Conservation (phyloP, 2,329 filamentous ascomycete genomes). For the Penicillium sp. region DNA sequence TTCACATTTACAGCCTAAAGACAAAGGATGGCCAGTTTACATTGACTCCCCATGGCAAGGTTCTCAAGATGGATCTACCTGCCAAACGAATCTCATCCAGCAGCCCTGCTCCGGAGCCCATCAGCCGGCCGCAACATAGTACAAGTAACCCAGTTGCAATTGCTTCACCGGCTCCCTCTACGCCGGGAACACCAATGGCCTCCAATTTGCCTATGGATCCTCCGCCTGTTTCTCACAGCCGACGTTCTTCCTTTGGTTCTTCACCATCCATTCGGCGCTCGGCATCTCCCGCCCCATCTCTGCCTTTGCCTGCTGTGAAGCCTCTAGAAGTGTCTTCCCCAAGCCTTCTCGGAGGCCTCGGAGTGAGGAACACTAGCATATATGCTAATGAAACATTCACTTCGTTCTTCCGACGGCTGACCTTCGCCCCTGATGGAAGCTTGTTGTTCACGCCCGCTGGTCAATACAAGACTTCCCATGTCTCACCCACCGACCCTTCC, state of each 20-base stretch:
- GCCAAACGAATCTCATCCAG: constrained; percentile 84
- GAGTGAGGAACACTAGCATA: constrained; percentile 80
- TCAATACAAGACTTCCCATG: constrained; percentile 82
- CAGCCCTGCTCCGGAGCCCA: constrained; percentile 83
- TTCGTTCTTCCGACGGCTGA: constrained; percentile 91
- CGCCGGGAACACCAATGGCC: constrained; percentile 89
- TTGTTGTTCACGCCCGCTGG: constrained; percentile 91
- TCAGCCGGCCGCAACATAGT: constrained; percentile 32
- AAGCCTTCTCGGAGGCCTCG: constrained; percentile 60
- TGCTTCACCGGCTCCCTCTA: constrained; percentile 84
- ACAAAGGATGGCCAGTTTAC: constrained; percentile 96
- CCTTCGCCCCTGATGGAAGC: constrained; percentile 94
- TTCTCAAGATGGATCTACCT: constrained; percentile 92
- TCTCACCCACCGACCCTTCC: constrained; percentile 63
- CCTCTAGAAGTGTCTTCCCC: constrained; percentile 87
- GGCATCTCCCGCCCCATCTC: constrained; percentile 86
- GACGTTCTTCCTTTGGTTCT: constrained; percentile 87
- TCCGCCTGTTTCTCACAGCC: constrained; percentile 85
- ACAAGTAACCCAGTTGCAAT: constrained; percentile 52
- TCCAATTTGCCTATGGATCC: constrained; percentile 94
- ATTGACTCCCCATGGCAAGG: constrained; percentile 72
- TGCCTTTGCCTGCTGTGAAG: constrained; percentile 94
- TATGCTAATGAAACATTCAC: constrained; percentile 97
- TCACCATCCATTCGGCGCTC: constrained; percentile 78
- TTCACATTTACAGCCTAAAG: constrained; percentile 94